A percentile compares a stretch with the other conserved stretches of the same genome.
These are phyloP conservation scores for Neurospora sp. DNA, from an alignment of 495 filamentous ascomycete genomes.

Conservation along the genomic window DNA sequence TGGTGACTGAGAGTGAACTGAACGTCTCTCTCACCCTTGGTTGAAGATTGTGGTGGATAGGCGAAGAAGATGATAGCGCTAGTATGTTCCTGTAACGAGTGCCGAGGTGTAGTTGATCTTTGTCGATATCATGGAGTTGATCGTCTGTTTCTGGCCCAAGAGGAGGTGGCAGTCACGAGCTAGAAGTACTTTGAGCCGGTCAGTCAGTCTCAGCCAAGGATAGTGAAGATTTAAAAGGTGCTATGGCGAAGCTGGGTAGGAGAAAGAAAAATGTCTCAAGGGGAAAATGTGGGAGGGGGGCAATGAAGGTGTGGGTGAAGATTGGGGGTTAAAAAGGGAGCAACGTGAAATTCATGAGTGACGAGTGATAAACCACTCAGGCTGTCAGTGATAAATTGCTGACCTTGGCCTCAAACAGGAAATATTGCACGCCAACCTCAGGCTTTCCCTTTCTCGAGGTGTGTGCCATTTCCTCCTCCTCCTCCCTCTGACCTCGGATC, in stretches of 20 bases:
- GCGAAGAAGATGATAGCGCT: background rate
- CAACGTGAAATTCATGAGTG: background rate
- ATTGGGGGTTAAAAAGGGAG: background rate
- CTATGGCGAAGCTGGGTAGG: background rate
- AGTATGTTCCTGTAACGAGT: background rate
- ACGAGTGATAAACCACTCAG: background rate
- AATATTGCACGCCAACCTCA: background rate
- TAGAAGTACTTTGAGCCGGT: background rate
- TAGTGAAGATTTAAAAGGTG: background rate
- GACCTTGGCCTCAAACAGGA: background rate
- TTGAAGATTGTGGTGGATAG: background rate
- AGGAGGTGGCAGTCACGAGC: background rate
- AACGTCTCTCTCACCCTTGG: background rate
- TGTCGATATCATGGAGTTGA: background rate
- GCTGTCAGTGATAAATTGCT: background rate
- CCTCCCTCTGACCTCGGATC: background rate
- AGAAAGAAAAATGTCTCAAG: constrained; percentile 14
- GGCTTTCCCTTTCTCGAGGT: background rate
- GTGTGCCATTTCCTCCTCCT: background rate
- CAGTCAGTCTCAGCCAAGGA: background rate
- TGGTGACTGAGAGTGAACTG: background rate
- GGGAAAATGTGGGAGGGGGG: background rate
- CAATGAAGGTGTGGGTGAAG: background rate
- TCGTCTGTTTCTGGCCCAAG: background rate
- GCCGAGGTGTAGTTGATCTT: background rate